Percentiles rank a stretch among this genome's conserved stretches.
These are phyloP conservation scores for Castanea sativa DNA, from an alignment of 306 rosid genomes.

Conservation along the genomic window DNA sequence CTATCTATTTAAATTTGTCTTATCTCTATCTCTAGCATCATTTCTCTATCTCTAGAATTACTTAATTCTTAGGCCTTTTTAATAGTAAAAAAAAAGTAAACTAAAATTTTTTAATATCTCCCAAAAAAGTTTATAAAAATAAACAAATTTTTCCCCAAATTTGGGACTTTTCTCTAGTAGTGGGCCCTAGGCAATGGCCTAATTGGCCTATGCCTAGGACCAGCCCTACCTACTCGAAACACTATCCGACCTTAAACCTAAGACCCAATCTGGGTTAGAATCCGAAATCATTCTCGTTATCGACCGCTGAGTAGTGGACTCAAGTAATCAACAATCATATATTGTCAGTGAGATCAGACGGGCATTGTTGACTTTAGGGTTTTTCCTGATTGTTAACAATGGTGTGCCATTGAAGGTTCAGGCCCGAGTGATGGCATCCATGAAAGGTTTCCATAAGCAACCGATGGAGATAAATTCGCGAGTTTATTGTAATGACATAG, in stretches of 20 bases:
- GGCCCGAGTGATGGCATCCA: slow-evolving; percentile 3
- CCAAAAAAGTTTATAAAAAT: no score
- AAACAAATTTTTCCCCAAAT: no score
- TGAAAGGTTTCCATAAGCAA: slow-evolving; percentile 50
- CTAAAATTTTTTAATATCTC: no score
- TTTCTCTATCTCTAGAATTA: no score
- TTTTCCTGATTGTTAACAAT: slow-evolving; percentile 58
- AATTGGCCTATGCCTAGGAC: no score
- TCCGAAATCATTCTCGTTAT: slow-evolving; percentile 35
- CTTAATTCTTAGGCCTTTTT: no score
- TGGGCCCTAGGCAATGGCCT: no score
- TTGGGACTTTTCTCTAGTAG: no score
- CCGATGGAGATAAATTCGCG: slow-evolving; percentile 38
- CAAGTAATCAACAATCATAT: slow-evolving; percentile 5
- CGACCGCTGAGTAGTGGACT: slow-evolving; percentile 31
- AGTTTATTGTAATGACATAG: slow-evolving; percentile 37
- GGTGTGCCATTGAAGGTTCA: slow-evolving; percentile 29
- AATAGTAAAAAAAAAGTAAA: no score
- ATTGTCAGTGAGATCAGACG: slow-evolving; percentile 24
- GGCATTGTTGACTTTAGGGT: slow-evolving; percentile 49
- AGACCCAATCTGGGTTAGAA: neutral
- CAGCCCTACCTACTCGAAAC: slow-evolving; percentile 37
- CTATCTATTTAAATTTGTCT: no score
- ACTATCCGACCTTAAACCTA: slow-evolving; percentile 12
- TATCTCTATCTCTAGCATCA: no score